Evolutionary conservation across 2,329 filamentous ascomycete genomes (phyloP), one percentile per base, ranked within the genome.

Genomic region (Cordyceps sp.): DNA sequence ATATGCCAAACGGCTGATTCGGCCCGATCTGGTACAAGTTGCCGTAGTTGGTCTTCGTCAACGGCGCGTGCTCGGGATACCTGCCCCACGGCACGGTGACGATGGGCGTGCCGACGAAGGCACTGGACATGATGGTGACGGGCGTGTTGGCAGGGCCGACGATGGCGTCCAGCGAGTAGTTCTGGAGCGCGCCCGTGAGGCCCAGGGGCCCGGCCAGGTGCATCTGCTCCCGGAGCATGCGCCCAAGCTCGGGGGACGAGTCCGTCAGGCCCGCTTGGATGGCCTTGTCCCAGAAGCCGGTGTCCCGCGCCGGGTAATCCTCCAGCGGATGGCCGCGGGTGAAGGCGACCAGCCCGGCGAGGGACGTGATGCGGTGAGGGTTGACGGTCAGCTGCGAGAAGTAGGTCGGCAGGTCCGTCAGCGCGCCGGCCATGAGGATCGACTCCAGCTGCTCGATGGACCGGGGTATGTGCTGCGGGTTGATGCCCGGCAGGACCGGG

Each of bases 11-110:
- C 16, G 61, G 61, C 17, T 71, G 48, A 14, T 68, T 66, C 0
- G 73, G 72, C 1, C 55, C 72, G 0, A 52, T 55, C 1, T 52
- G 49, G 8, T 71, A 63, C 7, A 78, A 49, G n/a, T 64, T 58
- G 0, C 66, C 63, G 7, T 64, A 53, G 0, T 32, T 67, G 64
- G 23, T 49, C 49, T n/a, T n/a, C 16, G 50, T 44, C 3, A 73
- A 58, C 1, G 54, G 52, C 6, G 61, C 63, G 20, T 62, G 60
- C 0, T 51, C 39, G 0, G 69, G 66, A 31, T 62, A 69, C 63
- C 61, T 61, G 0, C 74, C 73, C 34, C 80, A 50, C 0, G 75
- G 76, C 0, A 81, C 67, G 0, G 69, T 73, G 9, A 81, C 53
- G 5, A 74, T 60, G 0, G 76, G 76, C 0, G 62, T 58, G 1